These are phyloP conservation scores for Curvularia sp. DNA, from an alignment of 2,329 filamentous ascomycete genomes.

Conservation along the genomic window DNA sequence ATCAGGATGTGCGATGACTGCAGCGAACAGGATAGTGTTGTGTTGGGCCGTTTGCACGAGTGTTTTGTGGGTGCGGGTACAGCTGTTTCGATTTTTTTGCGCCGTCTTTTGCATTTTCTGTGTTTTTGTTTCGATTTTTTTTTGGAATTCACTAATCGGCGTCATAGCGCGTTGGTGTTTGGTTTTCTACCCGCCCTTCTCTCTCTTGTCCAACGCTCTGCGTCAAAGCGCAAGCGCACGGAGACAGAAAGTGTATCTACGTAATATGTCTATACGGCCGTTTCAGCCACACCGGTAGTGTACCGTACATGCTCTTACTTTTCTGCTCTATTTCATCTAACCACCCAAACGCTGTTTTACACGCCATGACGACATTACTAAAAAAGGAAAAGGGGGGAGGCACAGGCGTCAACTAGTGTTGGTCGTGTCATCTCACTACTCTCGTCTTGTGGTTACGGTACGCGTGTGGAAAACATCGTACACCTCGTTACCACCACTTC, in stretches of 20 bases:
- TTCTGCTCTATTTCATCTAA: background rate
- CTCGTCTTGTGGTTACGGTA: background rate
- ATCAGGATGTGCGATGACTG: background rate
- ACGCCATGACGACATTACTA: background rate
- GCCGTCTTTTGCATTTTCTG: no score
- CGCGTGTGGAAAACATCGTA: background rate
- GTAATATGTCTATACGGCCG: background rate
- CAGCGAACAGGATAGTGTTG: background rate
- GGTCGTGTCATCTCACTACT: background rate
- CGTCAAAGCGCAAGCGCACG: background rate
- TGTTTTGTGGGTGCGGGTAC: no score
- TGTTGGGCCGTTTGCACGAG: background rate
- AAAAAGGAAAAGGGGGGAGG: no score
- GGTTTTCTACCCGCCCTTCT: no score
- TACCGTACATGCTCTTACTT: background rate
- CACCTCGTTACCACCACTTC: background rate
- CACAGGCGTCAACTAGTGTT: no score
- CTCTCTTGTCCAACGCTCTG: background rate
- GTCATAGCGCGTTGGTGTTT: background rate
- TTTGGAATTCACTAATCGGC: no score
- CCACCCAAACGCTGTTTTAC: background rate
- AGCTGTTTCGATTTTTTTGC: no score
- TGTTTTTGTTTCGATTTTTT: no score
- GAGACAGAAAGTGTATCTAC: background rate
- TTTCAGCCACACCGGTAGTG: background rate